Base-by-base conservation (phyloP, 306 rosid species). In the Pyrus pyrifolia region DNA sequence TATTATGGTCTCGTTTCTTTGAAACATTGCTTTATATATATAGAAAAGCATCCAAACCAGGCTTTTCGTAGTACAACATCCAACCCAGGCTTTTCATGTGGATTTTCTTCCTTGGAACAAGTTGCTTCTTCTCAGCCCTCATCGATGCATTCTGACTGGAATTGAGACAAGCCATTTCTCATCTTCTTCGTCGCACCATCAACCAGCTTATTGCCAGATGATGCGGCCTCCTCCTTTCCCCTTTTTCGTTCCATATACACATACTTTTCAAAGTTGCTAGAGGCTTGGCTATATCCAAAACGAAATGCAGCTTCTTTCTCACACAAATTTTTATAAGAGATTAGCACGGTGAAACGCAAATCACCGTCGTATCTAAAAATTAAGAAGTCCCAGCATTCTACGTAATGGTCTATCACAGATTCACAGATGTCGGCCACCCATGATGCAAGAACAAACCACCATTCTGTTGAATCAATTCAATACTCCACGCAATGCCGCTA, bases 361-460 rank as follows among this genome's bases (percentile, higher is more conserved):
- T 89, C 83, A 65, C 91, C 84, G 17, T 91, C 88, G 3, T 91
- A 87, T 87, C 97, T 87, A 86, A 93, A 93, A 82, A 25, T 84
- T 85, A 93, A 84, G 81, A 91, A 92, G 81, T 93, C 96, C 30
- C 98, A 96, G 52, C 87, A 87, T 76, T 87, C 92, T 58, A 93
- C 65, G 42, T 46, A 29, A 81, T 93, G 91, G 81, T 91, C 97
- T 79, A 73, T 83, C 68, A 86, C 88, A 89, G 25, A 25, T 25
- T 25, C 25, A 25, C 25, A 25, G 91, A 93, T 35, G 81, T 64
- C 3, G 89, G 78, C 97, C 98, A 93, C 61, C 98, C 97, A 15
- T 76, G 85, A 81, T 84, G 80, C 27, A 93, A 83, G 76, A 88
- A 91, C 61, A 89, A 65, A 83, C 83, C 83, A 71, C 78, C 88